These are phyloP conservation scores for Cryptosporidium tyzzeri DNA, from an alignment of 169 alveolate species.

Conservation along the genomic window DNA sequence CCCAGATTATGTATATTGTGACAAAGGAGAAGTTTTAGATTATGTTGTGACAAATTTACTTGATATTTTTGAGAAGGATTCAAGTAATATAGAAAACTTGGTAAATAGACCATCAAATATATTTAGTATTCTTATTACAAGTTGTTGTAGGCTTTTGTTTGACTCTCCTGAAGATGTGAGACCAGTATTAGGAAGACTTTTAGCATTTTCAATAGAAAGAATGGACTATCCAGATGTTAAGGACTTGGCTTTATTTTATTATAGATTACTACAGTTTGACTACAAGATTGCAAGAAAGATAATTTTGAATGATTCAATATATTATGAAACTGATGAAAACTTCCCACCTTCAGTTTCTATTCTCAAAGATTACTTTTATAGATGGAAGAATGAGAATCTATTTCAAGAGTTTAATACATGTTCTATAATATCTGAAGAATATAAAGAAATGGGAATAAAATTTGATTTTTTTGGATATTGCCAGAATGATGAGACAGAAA, in stretches of 20 bases:
- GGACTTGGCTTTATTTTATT: conserved; percentile 69
- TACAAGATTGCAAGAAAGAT: conserved; percentile 28
- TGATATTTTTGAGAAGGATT: conserved; percentile 37
- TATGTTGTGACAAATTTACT: conserved; percentile 9
- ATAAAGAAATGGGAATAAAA: conserved; percentile 2
- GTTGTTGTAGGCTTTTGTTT: conserved; percentile 59
- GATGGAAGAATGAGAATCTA: conserved; percentile 31
- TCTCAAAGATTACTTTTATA: conserved; percentile 24
- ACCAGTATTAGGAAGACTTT: conserved; percentile 35
- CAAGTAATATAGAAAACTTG: neutral
- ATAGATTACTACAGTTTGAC: conserved; percentile 49
- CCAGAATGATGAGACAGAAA: neutral
- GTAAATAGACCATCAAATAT: conserved; percentile 2
- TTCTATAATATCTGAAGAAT: neutral
- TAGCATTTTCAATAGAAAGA: conserved; percentile 29
- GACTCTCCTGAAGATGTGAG: conserved; percentile 43
- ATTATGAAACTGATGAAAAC: neutral
- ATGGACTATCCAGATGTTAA: conserved; percentile 61
- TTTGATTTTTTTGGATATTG: conserved; percentile 36
- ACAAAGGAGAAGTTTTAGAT: conserved; percentile 14
- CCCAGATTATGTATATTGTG: conserved; percentile 28
- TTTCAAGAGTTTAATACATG: conserved; percentile 28
- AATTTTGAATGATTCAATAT: neutral
- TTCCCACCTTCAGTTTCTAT: conserved; percentile 1
- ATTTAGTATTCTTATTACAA: conserved; percentile 34